A percentile compares a stretch with the other conserved stretches of the same genome.
These are phyloP conservation scores for Ganoderma sp. DNA, from an alignment of 1,284 basidiomycete species.

Conservation along the genomic window DNA sequence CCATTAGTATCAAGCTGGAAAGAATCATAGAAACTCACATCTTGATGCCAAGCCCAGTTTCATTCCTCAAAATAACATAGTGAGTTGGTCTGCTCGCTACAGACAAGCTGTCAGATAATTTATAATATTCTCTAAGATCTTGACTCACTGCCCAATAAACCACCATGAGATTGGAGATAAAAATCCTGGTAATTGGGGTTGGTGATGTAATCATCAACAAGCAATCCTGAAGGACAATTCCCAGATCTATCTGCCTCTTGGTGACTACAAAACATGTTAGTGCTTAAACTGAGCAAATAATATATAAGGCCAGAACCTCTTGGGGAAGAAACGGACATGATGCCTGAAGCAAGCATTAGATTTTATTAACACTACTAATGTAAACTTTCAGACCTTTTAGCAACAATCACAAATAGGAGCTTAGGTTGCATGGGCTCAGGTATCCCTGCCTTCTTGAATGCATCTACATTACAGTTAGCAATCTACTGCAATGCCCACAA, in stretches of 20 bases:
- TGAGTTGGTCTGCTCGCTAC: constrained; percentile 60
- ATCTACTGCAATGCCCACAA: too few species aligned
- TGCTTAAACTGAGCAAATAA: background rate
- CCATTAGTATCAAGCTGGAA: background rate
- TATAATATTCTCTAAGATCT: background rate
- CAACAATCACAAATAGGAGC: constrained; percentile 56
- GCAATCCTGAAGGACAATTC: constrained; percentile 56
- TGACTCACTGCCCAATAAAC: constrained; percentile 41
- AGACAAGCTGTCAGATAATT: background rate
- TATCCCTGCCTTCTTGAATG: constrained; percentile 15
- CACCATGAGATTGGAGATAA: constrained; percentile 63
- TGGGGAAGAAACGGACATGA: constrained; percentile 58
- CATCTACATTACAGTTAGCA: constrained; percentile 10
- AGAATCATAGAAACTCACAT: constrained; percentile 40
- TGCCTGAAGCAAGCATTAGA: constrained; percentile 42
- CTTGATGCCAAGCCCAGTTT: constrained; percentile 44
- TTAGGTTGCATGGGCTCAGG: constrained; percentile 35
- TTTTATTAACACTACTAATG: background rate
- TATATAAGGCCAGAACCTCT: constrained; percentile 12
- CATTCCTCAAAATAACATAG: constrained; percentile 64
- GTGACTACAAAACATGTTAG: background rate
- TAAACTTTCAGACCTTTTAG: constrained; percentile 50
- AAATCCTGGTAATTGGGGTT: constrained; percentile 56
- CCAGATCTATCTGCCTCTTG: constrained; percentile 45
- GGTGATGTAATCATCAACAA: constrained; percentile 52